Base-by-base conservation (phyloP, 306 rosid genomes). In the Cicer arietinum region DNA sequence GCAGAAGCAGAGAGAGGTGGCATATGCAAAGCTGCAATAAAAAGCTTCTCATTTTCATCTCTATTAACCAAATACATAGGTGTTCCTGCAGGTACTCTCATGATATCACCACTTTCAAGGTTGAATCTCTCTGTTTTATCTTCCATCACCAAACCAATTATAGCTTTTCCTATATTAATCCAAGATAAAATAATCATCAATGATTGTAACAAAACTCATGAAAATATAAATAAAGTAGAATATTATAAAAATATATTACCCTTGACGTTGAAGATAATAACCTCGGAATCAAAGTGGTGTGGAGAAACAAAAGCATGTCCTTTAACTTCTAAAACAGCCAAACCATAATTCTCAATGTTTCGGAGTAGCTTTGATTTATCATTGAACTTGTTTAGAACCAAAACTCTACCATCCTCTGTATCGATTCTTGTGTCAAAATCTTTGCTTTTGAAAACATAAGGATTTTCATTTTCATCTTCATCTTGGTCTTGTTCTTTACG, bases 251-350 rank as follows among this genome's bases (percentile, higher is more conserved):
- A 35, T 1, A 1, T 22, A 46, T 50, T 30, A 85, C 98, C 98
- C 8, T 75, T 74, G 2, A 82, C 78, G 12, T 77, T 82, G 67
- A 90, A 82, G 51, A 86, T 10, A 44, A 93, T 39, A 7, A 12
- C 22, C 6, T 93, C 93, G 6, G 93, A 87, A 65, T 90, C 92
- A 20, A 79, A 74, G 82, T 90, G 93, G 17, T 47, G 46, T 3
- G 96, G 97, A 35, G 86, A 17, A 0, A 86, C 51, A 63, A 91
- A 93, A 7, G 92, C 62, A 6, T 25, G 74, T 39, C 78, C 85
- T 2, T 75, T 77, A 5, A 90, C 88, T 80, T 83, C 85, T 25
- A 89, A 69, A 69, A 77, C 53, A 11, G 82, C 86, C 46, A 93
- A 64, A 17, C 90, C 83, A 48, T 47, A 84, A 51, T 91, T 89